Evolutionary conservation across 805 yeast genomes (phyloP).

Genomic region (Nakazawaea peltata): DNA sequence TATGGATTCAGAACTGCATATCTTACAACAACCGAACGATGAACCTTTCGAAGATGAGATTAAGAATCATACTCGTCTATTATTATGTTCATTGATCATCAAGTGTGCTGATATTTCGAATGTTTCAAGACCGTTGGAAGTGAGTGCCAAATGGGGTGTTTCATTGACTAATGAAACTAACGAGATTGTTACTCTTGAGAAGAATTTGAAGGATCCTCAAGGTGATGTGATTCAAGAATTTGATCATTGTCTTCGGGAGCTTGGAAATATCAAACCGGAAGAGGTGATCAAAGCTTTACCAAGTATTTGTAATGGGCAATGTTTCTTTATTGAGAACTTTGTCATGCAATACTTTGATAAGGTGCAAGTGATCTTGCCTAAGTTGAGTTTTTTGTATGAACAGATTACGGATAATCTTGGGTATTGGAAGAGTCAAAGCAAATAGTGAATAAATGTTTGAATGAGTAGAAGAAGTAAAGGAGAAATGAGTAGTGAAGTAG

Average conservation of each 20-base stretch:
- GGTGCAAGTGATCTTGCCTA: conserved; percentile 54
- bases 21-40: conserved; percentile 1
- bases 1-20: too few species aligned
- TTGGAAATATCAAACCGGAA: conserved; percentile 24
- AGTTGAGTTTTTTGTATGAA: conserved; percentile 45
- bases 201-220: conserved; percentile 1
- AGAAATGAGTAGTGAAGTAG: too few species aligned
- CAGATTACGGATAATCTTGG: conserved; percentile 44
- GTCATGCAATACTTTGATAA: conserved; percentile 70
- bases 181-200: conserved; percentile 34
- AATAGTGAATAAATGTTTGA: too few species aligned
- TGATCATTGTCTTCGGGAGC: conserved; percentile 5
- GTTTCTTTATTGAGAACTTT: conserved; percentile 76
- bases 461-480: too few species aligned
- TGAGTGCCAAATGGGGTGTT: conserved; percentile 82
- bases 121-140: conserved; percentile 71
- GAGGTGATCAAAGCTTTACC: conserved; percentile 41
- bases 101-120: conserved; percentile 96
- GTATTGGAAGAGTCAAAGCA: conserved; percentile 39
- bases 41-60: conserved; percentile 3
- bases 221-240: conserved; percentile 9
- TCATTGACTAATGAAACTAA: conserved; percentile 71
- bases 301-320: conserved; percentile 58
- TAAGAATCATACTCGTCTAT: conserved; percentile 19
- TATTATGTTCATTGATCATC: conserved; percentile 62